Percentiles rank a stretch among this genome's conserved stretches.
Conservation (phyloP, 2,329 filamentous ascomycete species). For the Ascochyta rabiei region DNA sequence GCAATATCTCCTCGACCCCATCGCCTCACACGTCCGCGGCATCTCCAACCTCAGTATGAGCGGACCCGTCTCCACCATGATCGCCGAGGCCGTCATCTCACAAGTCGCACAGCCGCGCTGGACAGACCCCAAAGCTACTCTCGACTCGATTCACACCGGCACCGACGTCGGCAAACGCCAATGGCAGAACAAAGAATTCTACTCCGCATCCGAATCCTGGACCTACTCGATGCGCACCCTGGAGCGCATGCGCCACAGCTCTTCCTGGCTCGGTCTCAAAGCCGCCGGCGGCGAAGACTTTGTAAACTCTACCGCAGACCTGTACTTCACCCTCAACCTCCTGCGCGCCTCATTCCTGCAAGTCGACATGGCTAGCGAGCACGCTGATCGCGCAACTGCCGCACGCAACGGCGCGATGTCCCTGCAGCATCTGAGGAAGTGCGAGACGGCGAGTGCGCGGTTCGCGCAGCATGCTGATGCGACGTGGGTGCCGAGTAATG, state of each 20-base stretch:
- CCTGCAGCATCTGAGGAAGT: slow-evolving; percentile 27
- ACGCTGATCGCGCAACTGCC: background rate
- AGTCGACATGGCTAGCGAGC: slow-evolving; percentile 27
- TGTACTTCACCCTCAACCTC: slow-evolving; percentile 35
- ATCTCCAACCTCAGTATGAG: slow-evolving; percentile 26
- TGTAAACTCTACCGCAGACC: slow-evolving; percentile 30
- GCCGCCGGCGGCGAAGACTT: slow-evolving; percentile 30
- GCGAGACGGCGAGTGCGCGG: slow-evolving; percentile 29
- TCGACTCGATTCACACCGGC: slow-evolving; percentile 33
- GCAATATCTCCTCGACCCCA: slow-evolving; percentile 25
- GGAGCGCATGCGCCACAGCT: slow-evolving; percentile 37
- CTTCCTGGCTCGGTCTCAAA: slow-evolving; percentile 29
- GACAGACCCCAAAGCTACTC: slow-evolving; percentile 29
- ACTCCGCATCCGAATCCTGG: slow-evolving; percentile 29
- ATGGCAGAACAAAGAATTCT: slow-evolving; percentile 33
- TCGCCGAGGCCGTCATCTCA: slow-evolving; percentile 19
- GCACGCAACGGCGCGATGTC: slow-evolving; percentile 23
- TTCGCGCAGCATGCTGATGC: slow-evolving; percentile 32
- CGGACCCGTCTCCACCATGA: slow-evolving; percentile 22
- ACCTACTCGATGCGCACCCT: slow-evolving; percentile 32
- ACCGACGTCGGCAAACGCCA: slow-evolving; percentile 37
- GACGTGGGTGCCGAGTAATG: slow-evolving; percentile 32
- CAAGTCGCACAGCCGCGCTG: slow-evolving; percentile 31
- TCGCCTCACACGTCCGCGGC: slow-evolving; percentile 28
- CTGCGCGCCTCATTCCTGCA: slow-evolving; percentile 32